Conservation (phyloP, 345 rosid genomes). For the Bruguiera gymnorhiza region DNA sequence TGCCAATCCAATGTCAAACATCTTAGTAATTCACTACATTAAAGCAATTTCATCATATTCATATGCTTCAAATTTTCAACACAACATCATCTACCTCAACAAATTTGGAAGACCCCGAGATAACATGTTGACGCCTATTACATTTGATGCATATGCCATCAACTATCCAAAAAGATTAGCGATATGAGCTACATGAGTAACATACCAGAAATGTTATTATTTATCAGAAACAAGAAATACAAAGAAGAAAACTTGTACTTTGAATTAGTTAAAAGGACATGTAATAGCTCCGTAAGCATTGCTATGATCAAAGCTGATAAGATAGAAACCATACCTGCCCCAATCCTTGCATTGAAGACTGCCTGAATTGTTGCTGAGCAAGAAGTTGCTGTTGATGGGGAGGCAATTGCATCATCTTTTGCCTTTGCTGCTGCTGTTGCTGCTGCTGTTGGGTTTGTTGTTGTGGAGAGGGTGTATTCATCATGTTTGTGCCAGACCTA, state of each 20-base stretch:
- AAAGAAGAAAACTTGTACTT: background rate
- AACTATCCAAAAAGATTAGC: too few species aligned
- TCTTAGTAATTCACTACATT: too few species aligned
- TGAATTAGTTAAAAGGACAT: background rate
- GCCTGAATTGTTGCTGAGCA: slow-evolving; percentile 78
- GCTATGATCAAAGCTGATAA: background rate
- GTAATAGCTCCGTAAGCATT: background rate
- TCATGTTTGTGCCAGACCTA: slow-evolving; percentile 67
- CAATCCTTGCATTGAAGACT: slow-evolving; percentile 63
- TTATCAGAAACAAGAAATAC: background rate
- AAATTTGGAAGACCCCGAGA: too few species aligned
- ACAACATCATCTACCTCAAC: too few species aligned
- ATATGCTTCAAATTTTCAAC: too few species aligned
- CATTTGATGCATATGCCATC: too few species aligned
- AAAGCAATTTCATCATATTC: too few species aligned
- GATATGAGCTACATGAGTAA: background rate
- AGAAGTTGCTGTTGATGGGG: slow-evolving; percentile 74
- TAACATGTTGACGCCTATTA: too few species aligned
- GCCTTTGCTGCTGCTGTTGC: slow-evolving; percentile 60
- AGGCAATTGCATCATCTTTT: slow-evolving; percentile 71
- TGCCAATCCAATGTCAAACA: too few species aligned
- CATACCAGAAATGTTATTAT: background rate
- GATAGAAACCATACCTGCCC: slow-evolving; percentile 53
- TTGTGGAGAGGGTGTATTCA: slow-evolving; percentile 85
- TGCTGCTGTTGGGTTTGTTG: slow-evolving; percentile 68